phyloP scores from a whole-genome alignment of 164 flowering plant genomes.

The Vitis riparia region DNA sequence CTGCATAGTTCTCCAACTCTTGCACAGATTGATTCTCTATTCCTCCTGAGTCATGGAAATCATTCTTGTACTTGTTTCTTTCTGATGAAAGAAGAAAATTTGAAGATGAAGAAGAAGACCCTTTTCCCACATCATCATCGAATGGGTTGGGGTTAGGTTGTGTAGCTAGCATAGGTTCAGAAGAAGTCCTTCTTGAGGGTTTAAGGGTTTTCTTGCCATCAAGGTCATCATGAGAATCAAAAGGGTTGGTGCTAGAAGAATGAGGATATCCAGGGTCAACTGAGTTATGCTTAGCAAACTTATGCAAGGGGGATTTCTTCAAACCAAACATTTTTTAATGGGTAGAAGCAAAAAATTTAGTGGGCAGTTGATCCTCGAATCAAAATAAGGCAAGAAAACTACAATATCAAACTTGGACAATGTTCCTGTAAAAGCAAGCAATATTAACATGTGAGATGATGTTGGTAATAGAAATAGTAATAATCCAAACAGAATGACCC shows the following conservation, averaged over 20 bases:
- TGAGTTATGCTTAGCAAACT: constrained; percentile 38
- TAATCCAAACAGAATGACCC: neutral
- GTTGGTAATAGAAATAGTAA: neutral
- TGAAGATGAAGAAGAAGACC: constrained; percentile 28
- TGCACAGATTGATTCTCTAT: constrained; percentile 59
- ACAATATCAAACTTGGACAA: neutral
- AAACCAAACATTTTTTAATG: constrained; percentile 39
- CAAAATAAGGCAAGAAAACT: neutral
- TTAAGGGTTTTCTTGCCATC: constrained; percentile 28
- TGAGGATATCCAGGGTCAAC: constrained; percentile 34
- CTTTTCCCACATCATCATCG: constrained; percentile 38
- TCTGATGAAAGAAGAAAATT: constrained; percentile 24
- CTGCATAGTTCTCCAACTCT: constrained; percentile 66
- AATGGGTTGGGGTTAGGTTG: constrained; percentile 42
- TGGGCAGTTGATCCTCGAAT: neutral
- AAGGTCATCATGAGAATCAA: constrained; percentile 47
- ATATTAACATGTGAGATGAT: neutral
- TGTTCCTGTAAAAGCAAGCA: constrained; percentile 8
- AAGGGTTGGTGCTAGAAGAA: constrained; percentile 52
- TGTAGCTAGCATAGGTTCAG: constrained; percentile 28
- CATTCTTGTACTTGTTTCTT: constrained; percentile 59
- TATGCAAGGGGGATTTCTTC: constrained; percentile 49
- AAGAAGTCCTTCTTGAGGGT: constrained; percentile 35
- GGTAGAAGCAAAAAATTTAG: neutral
- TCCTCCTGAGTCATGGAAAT: constrained; percentile 70